Evolutionary conservation across 768 basidiomycete species (phyloP).

Genomic region (Phaeotremella fagi): DNA sequence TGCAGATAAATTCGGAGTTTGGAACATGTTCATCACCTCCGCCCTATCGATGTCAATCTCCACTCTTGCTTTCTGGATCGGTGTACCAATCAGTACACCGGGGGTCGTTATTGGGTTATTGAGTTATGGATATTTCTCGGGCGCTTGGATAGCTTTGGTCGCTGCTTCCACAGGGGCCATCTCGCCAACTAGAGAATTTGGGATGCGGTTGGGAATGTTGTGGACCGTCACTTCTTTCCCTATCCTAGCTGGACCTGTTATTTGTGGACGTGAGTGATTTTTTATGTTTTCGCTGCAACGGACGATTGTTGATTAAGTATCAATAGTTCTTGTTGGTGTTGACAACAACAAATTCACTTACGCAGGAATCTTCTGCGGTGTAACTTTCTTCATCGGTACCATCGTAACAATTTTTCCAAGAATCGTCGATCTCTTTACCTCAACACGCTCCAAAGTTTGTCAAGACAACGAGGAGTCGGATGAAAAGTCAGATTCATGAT

Average conservation of each 20-base stretch:
- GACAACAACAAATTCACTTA: conserved; percentile 18
- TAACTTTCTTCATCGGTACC: conserved; percentile 26
- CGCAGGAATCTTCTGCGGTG: conserved; percentile 31
- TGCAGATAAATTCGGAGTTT: conserved; percentile 37
- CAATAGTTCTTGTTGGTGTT: conserved; percentile 15
- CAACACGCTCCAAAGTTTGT: too few species aligned
- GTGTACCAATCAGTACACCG: conserved; percentile 16
- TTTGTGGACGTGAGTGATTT: conserved; percentile 32
- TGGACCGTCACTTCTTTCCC: conserved; percentile 33
- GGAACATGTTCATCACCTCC: conserved; percentile 26
- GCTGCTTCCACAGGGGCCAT: conserved; percentile 36
- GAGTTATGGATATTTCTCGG: conserved; percentile 36
- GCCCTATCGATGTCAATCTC: conserved; percentile 19
- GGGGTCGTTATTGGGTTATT: conserved; percentile 35
- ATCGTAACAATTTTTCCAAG: conserved; percentile 19
- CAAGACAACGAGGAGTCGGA: too few species aligned
- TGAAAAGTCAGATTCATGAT: too few species aligned
- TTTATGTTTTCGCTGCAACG: background rate
- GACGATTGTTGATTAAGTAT: too few species aligned
- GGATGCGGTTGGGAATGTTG: conserved; percentile 44
- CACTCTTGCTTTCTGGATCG: conserved; percentile 40
- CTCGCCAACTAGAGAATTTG: conserved; percentile 40
- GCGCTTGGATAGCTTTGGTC: conserved; percentile 40
- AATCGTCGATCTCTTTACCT: background rate
- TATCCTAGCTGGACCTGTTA: conserved; percentile 35